Evolutionary conservation across 2,329 filamentous ascomycete genomes (phyloP), one percentile per base, ranked within the genome.

Genomic region (Fulvia fulva): DNA sequence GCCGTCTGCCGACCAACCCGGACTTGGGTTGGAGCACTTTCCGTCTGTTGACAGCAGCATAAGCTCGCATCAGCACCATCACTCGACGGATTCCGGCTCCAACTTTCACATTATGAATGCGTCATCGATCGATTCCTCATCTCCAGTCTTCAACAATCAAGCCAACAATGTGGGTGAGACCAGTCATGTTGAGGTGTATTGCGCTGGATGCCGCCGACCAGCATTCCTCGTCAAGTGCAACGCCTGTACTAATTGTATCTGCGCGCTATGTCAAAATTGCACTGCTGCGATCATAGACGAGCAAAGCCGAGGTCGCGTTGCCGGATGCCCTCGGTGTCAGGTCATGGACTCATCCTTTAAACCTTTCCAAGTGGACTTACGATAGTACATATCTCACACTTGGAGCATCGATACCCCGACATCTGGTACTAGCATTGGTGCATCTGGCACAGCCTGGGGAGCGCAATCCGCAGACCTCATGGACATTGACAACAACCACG

Each of bases 171-270:
- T n/a, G 34, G 45, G 51, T 14, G 45, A 25, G 6, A 47, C 26
- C 22, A 62, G 63, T 52, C 66, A 73, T 30, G 88, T 93, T 2
- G 90, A 96, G 71, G 96, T 97, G 44, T 96, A 96, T 72, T 97
- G 93, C 73, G 90, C 92, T 21, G 89, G 88, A 50, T 97, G 93
- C 71, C 86, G 90, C 63, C 85, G 87, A 37, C 80, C 91, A 19
- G 92, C 88, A 53, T 78, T 87, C 11, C 78, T 97, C 25, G 87
- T 86, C 68, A 89, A 93, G 68, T 94, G 90, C 32, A 97, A 91
- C 70, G 93, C 93, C 22, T 97, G 93, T 73, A 96, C 92, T 1
- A 92, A 97, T 74, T 97, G 94, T 73, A 96, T 97, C 63, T 96
- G 91, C 72, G 93, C 92, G 16, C 83, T 97, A 51, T 97, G 94